Evolutionary conservation across 306 rosid genomes (phyloP).

Genomic region (Rubus idaeus): DNA sequence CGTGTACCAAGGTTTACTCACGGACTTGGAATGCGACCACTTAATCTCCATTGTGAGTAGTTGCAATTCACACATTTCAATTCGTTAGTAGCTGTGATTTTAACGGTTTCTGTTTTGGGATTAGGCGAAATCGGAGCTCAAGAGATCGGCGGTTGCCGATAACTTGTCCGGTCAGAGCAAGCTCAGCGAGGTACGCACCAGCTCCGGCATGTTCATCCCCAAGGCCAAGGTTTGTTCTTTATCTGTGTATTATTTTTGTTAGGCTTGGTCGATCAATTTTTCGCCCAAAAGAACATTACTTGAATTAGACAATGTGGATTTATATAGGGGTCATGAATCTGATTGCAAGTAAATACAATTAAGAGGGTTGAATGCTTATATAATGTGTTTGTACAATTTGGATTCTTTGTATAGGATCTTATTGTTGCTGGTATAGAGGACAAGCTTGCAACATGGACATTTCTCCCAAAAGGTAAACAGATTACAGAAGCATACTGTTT

Average conservation of each 20-base stretch:
- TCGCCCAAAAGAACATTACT: neutral
- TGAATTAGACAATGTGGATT: neutral
- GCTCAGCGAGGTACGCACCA: slow-evolving; percentile 86
- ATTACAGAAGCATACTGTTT: slow-evolving; percentile 8
- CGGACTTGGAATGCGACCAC: slow-evolving; percentile 89
- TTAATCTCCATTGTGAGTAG: slow-evolving; percentile 80
- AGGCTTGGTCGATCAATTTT: neutral
- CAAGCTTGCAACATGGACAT: slow-evolving; percentile 91
- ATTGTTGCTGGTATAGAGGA: slow-evolving; percentile 90
- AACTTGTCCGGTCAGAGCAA: slow-evolving; percentile 62
- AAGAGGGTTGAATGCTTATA: neutral
- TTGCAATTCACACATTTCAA: neutral
- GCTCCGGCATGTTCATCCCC: slow-evolving; percentile 93
- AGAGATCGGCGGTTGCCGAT: slow-evolving; percentile 97
- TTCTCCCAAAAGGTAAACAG: slow-evolving; percentile 91
- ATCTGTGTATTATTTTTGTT: neutral
- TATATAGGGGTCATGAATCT: neutral
- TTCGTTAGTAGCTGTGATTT: neutral
- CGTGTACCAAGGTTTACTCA: slow-evolving; percentile 83
- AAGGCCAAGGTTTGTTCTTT: slow-evolving; percentile 67
- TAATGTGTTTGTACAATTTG: slow-evolving; percentile 4
- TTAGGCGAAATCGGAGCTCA: slow-evolving; percentile 89
- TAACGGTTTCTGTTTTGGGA: slow-evolving; percentile 4
- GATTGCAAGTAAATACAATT: neutral
- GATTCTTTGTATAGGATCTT: slow-evolving; percentile 62